These are phyloP conservation scores for barrel medic (Medicago truncatula) DNA, from an alignment of 306 rosid species.

Conservation along the genomic window DNA sequence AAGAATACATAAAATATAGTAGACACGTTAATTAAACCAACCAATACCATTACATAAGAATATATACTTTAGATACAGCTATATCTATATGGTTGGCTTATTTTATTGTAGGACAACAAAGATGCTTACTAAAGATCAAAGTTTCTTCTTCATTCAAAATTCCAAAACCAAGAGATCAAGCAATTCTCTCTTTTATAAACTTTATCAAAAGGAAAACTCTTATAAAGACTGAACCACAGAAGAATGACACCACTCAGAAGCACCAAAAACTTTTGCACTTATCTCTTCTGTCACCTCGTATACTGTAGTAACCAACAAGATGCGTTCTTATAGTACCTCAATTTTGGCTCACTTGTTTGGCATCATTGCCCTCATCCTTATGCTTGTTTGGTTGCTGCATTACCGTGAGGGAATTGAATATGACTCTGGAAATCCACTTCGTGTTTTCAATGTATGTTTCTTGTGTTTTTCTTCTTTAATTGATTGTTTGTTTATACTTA, in stretches of 20 bases:
- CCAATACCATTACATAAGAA: conserved; percentile 21
- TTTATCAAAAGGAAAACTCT: conserved; percentile 37
- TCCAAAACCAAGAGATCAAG: conserved; percentile 83
- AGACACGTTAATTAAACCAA: not conserved
- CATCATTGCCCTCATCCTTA: conserved; percentile 61
- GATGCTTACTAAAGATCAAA: conserved; percentile 56
- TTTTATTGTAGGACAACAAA: conserved; percentile 11
- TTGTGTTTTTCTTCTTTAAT: not conserved
- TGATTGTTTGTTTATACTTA: not conserved
- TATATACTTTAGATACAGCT: conserved; percentile 43
- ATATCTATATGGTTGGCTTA: conserved; percentile 32
- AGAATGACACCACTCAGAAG: conserved; percentile 37
- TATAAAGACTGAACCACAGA: conserved; percentile 49
- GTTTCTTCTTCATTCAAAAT: conserved; percentile 55
- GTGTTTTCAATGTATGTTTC: conserved; percentile 69
- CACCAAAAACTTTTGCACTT: conserved; percentile 4
- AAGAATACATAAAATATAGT: not conserved
- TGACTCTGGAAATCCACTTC: conserved; percentile 53
- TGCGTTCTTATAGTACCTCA: conserved; percentile 45
- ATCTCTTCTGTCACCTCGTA: not conserved
- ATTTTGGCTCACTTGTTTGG: conserved; percentile 76
- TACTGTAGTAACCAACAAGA: not conserved
- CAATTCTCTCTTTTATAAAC: conserved; percentile 54
- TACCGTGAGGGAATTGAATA: conserved; percentile 80
- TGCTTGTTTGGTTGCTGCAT: conserved; percentile 86